A percentile compares a stretch with the other conserved stretches of the same genome.
Conservation (phyloP, 2,329 filamentous ascomycete species). For the Metarhizium album region DNA sequence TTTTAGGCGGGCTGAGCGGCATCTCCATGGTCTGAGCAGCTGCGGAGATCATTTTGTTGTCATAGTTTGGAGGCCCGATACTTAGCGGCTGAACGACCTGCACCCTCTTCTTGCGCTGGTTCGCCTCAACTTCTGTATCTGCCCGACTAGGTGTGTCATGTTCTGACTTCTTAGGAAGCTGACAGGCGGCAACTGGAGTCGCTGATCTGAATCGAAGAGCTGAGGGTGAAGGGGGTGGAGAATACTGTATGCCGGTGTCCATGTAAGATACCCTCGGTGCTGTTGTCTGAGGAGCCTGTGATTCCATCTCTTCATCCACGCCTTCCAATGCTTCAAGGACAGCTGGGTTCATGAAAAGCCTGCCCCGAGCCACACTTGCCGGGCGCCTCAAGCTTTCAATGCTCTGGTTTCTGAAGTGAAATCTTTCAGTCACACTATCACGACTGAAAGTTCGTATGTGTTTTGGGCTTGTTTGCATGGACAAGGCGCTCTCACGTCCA, state of each 20-base stretch:
- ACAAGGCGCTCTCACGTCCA: slow-evolving; percentile 52
- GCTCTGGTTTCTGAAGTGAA: slow-evolving; percentile 47
- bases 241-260: slow-evolving; percentile 72
- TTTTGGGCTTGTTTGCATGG: slow-evolving; percentile 30
- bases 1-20: slow-evolving; percentile 52
- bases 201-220: slow-evolving; percentile 28
- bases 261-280: slow-evolving; percentile 45
- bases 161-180: slow-evolving; percentile 29
- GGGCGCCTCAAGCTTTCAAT: slow-evolving; percentile 46
- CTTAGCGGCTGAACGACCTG: slow-evolving; percentile 39
- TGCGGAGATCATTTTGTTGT: slow-evolving; percentile 48
- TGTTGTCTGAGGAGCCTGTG: slow-evolving; percentile 15
- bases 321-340: slow-evolving; percentile 47
- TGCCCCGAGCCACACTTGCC: slow-evolving; percentile 43
- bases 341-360: slow-evolving; percentile 40
- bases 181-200: slow-evolving; percentile 26
- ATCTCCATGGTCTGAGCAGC: slow-evolving; percentile 14
- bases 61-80: slow-evolving; percentile 32
- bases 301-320: slow-evolving; percentile 34
- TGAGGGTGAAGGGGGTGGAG: slow-evolving; percentile 67
- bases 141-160: slow-evolving; percentile 31
- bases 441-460: slow-evolving; percentile 46
- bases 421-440: slow-evolving; percentile 39
- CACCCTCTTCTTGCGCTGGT: slow-evolving; percentile 62
- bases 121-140: slow-evolving; percentile 57